phyloP scores from a whole-genome alignment of 1,284 basidiomycete genomes.

The Cutaneotrichosporon sp. region DNA sequence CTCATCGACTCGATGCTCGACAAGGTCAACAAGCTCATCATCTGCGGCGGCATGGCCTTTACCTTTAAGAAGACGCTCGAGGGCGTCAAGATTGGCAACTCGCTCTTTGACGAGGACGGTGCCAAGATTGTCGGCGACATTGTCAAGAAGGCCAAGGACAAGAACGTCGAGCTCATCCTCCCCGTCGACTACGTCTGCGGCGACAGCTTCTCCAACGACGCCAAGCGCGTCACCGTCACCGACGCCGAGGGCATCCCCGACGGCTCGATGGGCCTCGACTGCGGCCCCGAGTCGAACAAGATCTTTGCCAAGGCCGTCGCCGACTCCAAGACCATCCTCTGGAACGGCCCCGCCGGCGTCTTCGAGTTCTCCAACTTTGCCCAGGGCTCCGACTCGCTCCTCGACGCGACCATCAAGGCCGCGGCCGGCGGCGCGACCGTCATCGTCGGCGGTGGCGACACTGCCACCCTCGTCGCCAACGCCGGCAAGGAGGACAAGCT shows the following conservation, averaged over 20 bases:
- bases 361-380: conserved; percentile 96
- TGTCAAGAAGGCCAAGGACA: conserved; percentile 89
- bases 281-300: conserved; percentile 76
- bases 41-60: conserved; percentile 98
- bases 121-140: conserved; percentile 82
- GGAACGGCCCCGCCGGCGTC: conserved; percentile 98
- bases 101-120: conserved; percentile 90
- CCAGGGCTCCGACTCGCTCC: conserved; percentile 77
- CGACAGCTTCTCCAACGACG: conserved; percentile 94
- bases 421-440: conserved; percentile 84
- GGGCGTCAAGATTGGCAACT: conserved; percentile 85
- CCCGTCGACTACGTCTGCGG: conserved; percentile 93
- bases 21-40: conserved; percentile 96
- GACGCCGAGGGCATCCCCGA: conserved; percentile 86
- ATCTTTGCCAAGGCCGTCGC: conserved; percentile 78
- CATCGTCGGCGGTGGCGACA: conserved; percentile 93
- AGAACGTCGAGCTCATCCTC: conserved; percentile 93
- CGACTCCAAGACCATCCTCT: conserved; percentile 94
- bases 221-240: conserved; percentile 75
- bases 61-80: conserved; percentile 97
- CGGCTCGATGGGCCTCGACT: conserved; percentile 93
- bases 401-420: conserved; percentile 86
- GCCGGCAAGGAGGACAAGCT: conserved; percentile 81
- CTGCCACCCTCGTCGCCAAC: conserved; percentile 85
- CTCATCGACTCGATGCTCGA: conserved; percentile 99